phyloP scores from a whole-genome alignment of 345 rosid species.

The Eucalyptus regnans region DNA sequence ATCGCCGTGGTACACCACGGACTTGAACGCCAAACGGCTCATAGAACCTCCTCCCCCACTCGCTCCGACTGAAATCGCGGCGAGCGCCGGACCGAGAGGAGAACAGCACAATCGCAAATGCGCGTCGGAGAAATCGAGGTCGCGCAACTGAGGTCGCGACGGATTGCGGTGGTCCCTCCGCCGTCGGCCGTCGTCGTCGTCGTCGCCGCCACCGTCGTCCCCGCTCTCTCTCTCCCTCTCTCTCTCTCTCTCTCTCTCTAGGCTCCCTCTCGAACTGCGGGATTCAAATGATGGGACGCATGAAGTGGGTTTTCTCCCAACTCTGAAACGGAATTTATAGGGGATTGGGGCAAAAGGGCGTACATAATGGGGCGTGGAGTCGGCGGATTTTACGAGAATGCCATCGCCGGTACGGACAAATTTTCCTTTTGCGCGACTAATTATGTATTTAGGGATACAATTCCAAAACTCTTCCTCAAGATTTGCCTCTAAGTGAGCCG shows the following conservation, averaged over 20 bases:
- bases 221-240: not conserved
- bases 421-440: not conserved
- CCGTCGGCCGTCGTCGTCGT: not conserved
- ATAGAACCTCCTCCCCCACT: constrained; percentile 6
- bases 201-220: not conserved
- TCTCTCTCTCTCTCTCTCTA: not conserved
- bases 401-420: not conserved
- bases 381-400: not conserved
- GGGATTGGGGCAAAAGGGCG: not conserved
- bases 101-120: not conserved
- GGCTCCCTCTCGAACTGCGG: not conserved
- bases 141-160: not conserved
- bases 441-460: not conserved
- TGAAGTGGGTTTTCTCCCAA: not conserved
- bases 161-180: not conserved
- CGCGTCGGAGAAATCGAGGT: not conserved
- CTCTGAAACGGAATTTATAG: not conserved
- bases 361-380: not conserved
- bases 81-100: not conserved
- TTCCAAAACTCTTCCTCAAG: not conserved
- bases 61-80: not conserved
- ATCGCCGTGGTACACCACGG: constrained; percentile 77
- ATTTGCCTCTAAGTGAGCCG: not conserved
- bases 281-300: not conserved
- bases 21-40: constrained; percentile 81